A percentile compares a stretch with the other conserved stretches of the same genome.
These are phyloP conservation scores for Cadophora luteo-olivacea DNA, from an alignment of 2,329 filamentous ascomycete species.

Conservation along the genomic window DNA sequence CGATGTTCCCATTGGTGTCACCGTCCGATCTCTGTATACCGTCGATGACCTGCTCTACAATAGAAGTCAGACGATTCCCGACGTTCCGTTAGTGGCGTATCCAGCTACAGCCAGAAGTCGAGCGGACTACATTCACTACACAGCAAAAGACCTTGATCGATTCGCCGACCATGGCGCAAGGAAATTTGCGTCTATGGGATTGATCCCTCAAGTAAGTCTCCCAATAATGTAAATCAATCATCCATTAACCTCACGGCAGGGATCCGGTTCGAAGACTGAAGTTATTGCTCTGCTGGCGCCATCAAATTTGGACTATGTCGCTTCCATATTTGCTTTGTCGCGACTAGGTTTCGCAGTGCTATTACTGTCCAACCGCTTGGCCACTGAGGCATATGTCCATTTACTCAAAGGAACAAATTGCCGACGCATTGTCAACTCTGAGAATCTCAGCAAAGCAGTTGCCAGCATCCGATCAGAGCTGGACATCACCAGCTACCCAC, in stretches of 20 bases:
- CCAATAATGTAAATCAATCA: neutral
- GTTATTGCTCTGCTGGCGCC: conserved; percentile 36
- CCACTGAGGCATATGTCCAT: conserved; percentile 55
- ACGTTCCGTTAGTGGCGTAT: conserved; percentile 40
- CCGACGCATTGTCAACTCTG: conserved; percentile 15
- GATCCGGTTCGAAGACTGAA: conserved; percentile 16
- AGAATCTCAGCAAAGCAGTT: conserved; percentile 25
- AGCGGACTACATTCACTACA: conserved; percentile 41
- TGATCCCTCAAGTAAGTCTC: conserved; percentile 31
- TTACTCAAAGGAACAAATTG: conserved; percentile 52
- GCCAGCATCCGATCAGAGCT: conserved; percentile 24
- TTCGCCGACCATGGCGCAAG: conserved; percentile 41
- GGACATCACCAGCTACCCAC: conserved; percentile 37
- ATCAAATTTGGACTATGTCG: conserved; percentile 55
- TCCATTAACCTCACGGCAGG: neutral
- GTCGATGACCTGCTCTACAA: conserved; percentile 40
- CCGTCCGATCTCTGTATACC: conserved; percentile 23
- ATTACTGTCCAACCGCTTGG: conserved; percentile 60
- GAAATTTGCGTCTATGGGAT: conserved; percentile 33
- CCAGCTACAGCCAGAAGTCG: conserved; percentile 33
- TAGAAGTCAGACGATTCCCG: conserved; percentile 33
- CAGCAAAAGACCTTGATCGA: conserved; percentile 41
- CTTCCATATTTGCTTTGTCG: conserved; percentile 58
- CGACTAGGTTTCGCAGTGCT: conserved; percentile 59
- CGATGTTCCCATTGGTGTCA: neutral